Base-by-base conservation (phyloP, 2,329 filamentous ascomycete genomes). In the Chaetomiaceae sp. region DNA sequence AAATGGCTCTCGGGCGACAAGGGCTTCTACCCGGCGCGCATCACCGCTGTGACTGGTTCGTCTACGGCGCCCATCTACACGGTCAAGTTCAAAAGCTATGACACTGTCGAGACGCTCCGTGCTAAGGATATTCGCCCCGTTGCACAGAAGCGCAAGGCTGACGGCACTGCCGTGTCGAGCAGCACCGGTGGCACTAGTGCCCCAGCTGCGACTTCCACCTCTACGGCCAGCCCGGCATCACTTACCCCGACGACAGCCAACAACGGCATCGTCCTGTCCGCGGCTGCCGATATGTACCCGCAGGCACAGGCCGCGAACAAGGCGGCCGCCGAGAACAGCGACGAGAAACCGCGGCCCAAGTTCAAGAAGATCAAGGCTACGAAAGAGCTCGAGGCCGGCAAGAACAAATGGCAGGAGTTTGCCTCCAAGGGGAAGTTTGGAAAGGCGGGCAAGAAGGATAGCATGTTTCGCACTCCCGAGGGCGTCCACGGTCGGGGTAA, bases 391-490 rank as follows among this genome's bases (percentile, higher is more conserved):
- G 91, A 97, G 70, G 86, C 83, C 53, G 84, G 86, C 61, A 95
- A 95, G 73, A 86, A 71, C 61, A 95, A 93, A 63, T 98, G 93
- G 93, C 86, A 96, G 63, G 87, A 94, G 54, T 98, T 95, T 66
- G 86, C 82, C 55, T 74, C 76, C 60, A 95, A 94, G 65, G 78
- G 75, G 38, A 90, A 88, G 62, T 72, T 80, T 54, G 79, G 73
- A 54, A 84, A 84, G 64, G 56, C 69, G 4, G 68, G 70, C 34
- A 91, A 91, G 71, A 95, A 95, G 69, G 88, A 95, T 39, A 95
- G 88, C 74, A 96, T 96, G 90, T 96, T 96, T 65, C 83, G 90
- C 38, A 96, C 90, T 3, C 88, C 89, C 0, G 89, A 95, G 26
- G 84, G 88, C 51, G 78, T 93, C 19, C 79, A 88, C 60, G 90